phyloP scores from a whole-genome alignment of 306 rosid species.

The Acmispon strigosus region DNA sequence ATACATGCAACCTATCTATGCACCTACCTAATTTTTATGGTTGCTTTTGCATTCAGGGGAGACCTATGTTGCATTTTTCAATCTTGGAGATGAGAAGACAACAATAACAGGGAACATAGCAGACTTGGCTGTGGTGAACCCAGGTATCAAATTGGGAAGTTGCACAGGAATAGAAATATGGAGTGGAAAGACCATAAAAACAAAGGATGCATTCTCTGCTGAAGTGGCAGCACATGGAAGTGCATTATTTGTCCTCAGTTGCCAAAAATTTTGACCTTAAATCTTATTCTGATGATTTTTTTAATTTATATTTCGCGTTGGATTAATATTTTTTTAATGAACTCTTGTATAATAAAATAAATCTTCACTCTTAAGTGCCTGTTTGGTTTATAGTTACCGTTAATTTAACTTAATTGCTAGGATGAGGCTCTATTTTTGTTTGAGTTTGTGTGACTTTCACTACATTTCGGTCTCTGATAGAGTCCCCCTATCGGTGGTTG shows the following conservation, averaged over 20 bases:
- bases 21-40: not conserved
- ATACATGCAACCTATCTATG: no score
- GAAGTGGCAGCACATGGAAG: conserved; percentile 34
- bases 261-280: not conserved
- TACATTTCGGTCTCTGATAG: no score
- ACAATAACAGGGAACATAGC: conserved; percentile 24
- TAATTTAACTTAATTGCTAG: no score
- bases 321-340: no score
- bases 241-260: conserved; percentile 35
- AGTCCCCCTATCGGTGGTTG: no score
- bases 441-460: no score
- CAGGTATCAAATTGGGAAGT: conserved; percentile 12
- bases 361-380: no score
- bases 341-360: no score
- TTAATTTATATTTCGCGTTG: no score
- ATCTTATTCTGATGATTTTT: not conserved
- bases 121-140: conserved; percentile 26
- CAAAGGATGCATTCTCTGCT: conserved; percentile 2
- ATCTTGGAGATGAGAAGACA: conserved; percentile 26
- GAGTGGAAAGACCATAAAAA: conserved; percentile 18
- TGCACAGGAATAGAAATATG: conserved; percentile 37
- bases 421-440: no score
- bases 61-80: conserved; percentile 48
- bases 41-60: conserved; percentile 23
- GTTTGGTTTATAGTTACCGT: no score